Evolutionary conservation across 108 stramenopile species (phyloP).

Genomic region (Skeletonema potamos): DNA sequence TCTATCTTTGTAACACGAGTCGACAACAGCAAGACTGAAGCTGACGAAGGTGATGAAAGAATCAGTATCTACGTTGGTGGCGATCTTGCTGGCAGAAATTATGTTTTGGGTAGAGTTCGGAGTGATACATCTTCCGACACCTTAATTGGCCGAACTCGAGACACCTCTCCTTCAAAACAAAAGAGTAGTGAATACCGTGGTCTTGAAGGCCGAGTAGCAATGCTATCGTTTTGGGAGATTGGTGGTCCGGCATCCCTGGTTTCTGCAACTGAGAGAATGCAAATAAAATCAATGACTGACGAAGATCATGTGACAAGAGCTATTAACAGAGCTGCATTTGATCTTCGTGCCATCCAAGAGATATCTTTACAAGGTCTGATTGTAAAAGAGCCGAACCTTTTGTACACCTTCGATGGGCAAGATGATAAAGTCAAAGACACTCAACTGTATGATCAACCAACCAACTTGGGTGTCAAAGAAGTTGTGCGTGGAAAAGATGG

Average conservation of each 20-base stretch:
- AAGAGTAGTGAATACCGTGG: conserved; percentile 5
- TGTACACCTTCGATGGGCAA: conserved; percentile 41
- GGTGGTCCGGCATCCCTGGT: conserved; percentile 11
- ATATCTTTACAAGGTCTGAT: conserved; percentile 25
- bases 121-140: not conserved
- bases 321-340: conserved; percentile 23
- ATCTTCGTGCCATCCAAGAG: conserved; percentile 25
- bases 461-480: conserved; percentile 5
- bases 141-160: conserved; percentile 12
- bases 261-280: conserved; percentile 15
- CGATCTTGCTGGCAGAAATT: conserved; percentile 19
- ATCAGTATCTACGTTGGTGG: conserved; percentile 36
- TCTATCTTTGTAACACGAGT: conserved; percentile 17
- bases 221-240: conserved; percentile 44
- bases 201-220: conserved; percentile 31
- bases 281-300: conserved; percentile 20
- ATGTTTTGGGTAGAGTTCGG: conserved; percentile 9
- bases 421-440: not conserved
- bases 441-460: conserved; percentile 3
- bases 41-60: conserved; percentile 20
- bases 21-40: not conserved
- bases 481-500: conserved; percentile 18
- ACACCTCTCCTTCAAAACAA: not conserved
- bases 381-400: conserved; percentile 27
- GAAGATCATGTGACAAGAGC: conserved; percentile 38